Conservation (phyloP, 345 rosid species). For the Turritis glabra region DNA sequence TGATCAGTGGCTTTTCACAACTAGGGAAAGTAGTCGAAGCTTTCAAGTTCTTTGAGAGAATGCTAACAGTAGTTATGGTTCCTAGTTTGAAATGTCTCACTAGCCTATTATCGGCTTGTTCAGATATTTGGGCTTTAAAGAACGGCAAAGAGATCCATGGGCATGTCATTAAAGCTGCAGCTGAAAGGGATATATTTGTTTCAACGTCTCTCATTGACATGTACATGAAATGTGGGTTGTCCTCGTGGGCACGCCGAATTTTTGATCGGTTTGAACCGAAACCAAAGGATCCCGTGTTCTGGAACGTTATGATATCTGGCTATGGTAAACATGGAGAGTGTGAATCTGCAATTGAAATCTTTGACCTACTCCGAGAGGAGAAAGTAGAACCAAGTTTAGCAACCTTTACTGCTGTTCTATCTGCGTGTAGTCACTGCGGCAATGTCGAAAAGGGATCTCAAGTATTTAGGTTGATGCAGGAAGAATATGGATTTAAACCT, state of each 20-base stretch:
- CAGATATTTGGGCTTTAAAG: conserved; percentile 49
- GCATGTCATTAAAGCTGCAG: conserved; percentile 43
- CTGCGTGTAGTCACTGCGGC: conserved; percentile 60
- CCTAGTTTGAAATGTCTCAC: conserved; percentile 60
- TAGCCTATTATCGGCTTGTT: conserved; percentile 63
- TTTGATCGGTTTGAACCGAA: conserved; percentile 50
- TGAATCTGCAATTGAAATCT: conserved; percentile 50
- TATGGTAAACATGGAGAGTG: conserved; percentile 67
- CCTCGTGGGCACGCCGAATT: conserved; percentile 45
- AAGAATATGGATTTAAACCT: conserved; percentile 43
- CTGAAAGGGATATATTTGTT: conserved; percentile 43
- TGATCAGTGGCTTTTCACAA: conserved; percentile 64
- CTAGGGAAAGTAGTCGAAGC: conserved; percentile 51
- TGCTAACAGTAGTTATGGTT: conserved; percentile 44
- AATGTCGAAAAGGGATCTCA: conserved; percentile 48
- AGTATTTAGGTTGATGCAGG: conserved; percentile 48
- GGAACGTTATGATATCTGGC: conserved; percentile 80
- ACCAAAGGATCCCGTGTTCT: conserved; percentile 62
- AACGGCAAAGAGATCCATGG: conserved; percentile 65
- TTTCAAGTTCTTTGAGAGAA: conserved; percentile 54
- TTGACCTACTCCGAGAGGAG: conserved; percentile 47
- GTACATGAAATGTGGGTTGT: conserved; percentile 67
- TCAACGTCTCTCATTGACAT: conserved; percentile 56
- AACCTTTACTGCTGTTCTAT: conserved; percentile 51
- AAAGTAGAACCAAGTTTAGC: conserved; percentile 54